Base-by-base conservation (phyloP, 805 yeast genomes). In the Zygosaccharomyces gambellarensis region DNA sequence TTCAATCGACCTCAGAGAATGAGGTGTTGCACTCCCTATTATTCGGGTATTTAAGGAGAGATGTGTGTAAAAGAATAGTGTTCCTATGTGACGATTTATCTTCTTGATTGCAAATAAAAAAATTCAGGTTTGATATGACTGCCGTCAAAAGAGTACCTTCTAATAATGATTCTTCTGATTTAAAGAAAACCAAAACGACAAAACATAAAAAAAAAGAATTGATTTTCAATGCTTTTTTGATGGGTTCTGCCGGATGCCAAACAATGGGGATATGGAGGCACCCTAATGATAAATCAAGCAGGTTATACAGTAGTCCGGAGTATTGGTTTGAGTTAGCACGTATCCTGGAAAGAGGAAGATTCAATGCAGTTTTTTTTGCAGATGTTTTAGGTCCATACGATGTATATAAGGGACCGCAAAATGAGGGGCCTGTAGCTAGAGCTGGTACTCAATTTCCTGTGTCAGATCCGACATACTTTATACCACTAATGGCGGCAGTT, bases 401-500 rank as follows among this genome's bases (percentile, higher is more conserved):
- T 51, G 73, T 70, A 3, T 72, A 68, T 50, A 64, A 70, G 50
- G 77, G 77, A 11, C 72, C 75, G 4, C 54, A 57, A 22, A 70
- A 69, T 53, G 61, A 64, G 44, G 59, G 54, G 10, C 69, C 69
- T 12, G 73, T 74, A 27, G 72, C 74, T 8, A 60, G 50, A 36
- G 46, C 62, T 19, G 68, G 67, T 39, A 55, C 61, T 42, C 63
- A 62, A 50, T 70, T 65, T 64, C 75, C 75, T 22, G 64, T 68
- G 23, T 64, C 64, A 49, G 75, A 71, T 42, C 75, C 73, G 27
- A 67, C 71, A 49, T 71, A 72, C 12, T 65, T 67, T 25, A 60
- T 71, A 14, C 54, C 70, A 9, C 69, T 64, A n/a, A 70, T 74
- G 69, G 77, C 78, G 25, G 65, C 73, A 5, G 74, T 71, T 4